phyloP scores from a whole-genome alignment of 2,329 filamentous ascomycete species.

The Phialophora expanda region DNA sequence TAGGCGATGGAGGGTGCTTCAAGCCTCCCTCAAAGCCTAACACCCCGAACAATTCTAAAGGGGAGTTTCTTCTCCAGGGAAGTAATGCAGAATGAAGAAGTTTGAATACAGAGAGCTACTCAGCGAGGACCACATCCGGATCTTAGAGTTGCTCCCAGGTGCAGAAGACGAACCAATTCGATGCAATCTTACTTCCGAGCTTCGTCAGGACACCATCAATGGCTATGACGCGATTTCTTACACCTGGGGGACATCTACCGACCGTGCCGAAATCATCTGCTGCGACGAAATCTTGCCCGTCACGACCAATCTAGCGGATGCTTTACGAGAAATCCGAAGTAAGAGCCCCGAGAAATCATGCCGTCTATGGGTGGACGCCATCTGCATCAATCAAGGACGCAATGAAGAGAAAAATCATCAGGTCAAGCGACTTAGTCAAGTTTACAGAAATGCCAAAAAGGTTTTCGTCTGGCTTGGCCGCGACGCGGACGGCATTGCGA shows the following conservation, averaged over 20 bases:
- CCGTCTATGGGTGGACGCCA: slow-evolving; percentile 7
- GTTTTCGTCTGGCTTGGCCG: slow-evolving; percentile 8
- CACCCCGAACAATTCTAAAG: too few species aligned
- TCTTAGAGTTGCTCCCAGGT: slow-evolving; percentile 11
- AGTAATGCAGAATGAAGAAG: background rate
- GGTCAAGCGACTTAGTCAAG: background rate
- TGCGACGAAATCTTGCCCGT: background rate
- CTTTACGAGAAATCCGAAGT: background rate
- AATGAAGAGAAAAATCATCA: slow-evolving; percentile 9
- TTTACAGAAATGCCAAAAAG: background rate
- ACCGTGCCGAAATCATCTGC: background rate
- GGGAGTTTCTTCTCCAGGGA: too few species aligned
- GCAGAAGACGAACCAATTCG: background rate
- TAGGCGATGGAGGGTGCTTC: too few species aligned
- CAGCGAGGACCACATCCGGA: slow-evolving; percentile 7
- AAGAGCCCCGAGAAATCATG: background rate
- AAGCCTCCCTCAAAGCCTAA: too few species aligned
- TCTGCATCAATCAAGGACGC: slow-evolving; percentile 1
- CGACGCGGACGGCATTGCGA: slow-evolving; percentile 5
- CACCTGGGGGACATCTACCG: background rate
- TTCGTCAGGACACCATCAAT: background rate
- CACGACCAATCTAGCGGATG: background rate
- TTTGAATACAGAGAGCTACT: slow-evolving; percentile 8
- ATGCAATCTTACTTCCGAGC: slow-evolving; percentile 3
- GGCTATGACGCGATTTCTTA: slow-evolving; percentile 2